Evolutionary conservation across 345 rosid genomes (phyloP), one percentile per base, ranked within the genome.

Genomic region (Bretschneidera sinensis): DNA sequence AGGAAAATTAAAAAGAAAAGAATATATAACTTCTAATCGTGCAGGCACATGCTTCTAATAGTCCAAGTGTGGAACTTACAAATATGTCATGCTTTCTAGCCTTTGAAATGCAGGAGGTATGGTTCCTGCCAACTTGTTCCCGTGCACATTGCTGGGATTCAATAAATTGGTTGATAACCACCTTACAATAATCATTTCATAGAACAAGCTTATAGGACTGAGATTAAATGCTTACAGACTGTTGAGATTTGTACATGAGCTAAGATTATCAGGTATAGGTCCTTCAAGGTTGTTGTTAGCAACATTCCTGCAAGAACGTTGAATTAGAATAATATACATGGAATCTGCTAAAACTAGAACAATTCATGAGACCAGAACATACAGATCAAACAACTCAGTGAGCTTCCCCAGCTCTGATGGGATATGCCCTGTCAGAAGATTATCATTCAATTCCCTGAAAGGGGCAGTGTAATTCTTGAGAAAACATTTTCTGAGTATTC

Each of bases 361-460:
- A 67, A 24, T 28, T 18, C 48, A 63, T 17, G 48, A 23, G 18
- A 48, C 7, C n/a, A 34, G 22, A 66, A 67, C 91, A 56, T 90
- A 94, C 99, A 94, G 75, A 74, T 94, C 97, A 79, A 74, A 94
- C 66, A 94, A 83, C 51, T 94, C 97, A 9, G 97, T 94, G 18
- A 94, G 92, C 79, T 87, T 86, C 68, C 99, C 99, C 34, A 94
- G 96, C 80, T 88, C 97, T 24, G 96, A 77, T 55, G 99, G 95
- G 48, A 94, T 83, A 48, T 47, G 66, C 17, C 96, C 96, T 0
- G 89, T 67, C 35, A 94, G 89, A 51, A 58, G 81, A 74, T 94
- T 94, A 77, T 86, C 83, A 45, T 84, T 90, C 80, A 94, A 76
- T 75, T 88, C 97, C 91, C 99, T 94, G 96, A 55, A 62, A 39